Conservation (phyloP, 306 rosid species). For the Pueraria montana region DNA sequence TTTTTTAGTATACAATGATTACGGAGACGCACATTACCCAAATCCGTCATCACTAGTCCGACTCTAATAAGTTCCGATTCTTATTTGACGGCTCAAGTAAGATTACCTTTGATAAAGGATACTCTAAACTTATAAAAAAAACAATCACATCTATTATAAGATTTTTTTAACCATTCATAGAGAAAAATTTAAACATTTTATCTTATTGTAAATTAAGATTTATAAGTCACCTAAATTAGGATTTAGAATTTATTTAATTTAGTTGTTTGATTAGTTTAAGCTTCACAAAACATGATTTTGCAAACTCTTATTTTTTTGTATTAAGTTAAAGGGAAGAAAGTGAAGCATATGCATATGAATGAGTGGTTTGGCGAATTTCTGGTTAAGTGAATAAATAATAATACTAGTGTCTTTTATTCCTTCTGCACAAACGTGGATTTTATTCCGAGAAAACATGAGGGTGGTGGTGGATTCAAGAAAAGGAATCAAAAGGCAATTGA, state of each 20-base stretch:
- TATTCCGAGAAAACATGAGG: conserved; percentile 34
- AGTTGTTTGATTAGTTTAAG: neutral
- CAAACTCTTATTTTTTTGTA: neutral
- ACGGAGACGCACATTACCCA: too few relatives aligned
- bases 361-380: neutral
- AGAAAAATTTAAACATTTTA: too few relatives aligned
- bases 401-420: conserved; percentile 38
- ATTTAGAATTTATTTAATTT: neutral
- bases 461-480: conserved; percentile 42
- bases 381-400: neutral
- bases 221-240: too few relatives aligned
- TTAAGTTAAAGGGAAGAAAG: neutral
- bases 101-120: too few relatives aligned
- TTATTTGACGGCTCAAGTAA: too few relatives aligned
- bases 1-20: too few relatives aligned
- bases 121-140: too few relatives aligned
- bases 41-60: too few relatives aligned
- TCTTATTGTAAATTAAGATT: neutral
- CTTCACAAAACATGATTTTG: neutral
- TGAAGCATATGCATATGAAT: neutral
- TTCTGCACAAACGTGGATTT: conserved; percentile 38
- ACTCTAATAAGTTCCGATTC: too few relatives aligned
- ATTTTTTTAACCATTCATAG: too few relatives aligned
- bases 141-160: too few relatives aligned
- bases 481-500: conserved; percentile 42